A percentile compares a stretch with the other conserved stretches of the same genome.
Conservation (phyloP, 2,329 filamentous ascomycete species). For the Amesomyces nigricolor region DNA sequence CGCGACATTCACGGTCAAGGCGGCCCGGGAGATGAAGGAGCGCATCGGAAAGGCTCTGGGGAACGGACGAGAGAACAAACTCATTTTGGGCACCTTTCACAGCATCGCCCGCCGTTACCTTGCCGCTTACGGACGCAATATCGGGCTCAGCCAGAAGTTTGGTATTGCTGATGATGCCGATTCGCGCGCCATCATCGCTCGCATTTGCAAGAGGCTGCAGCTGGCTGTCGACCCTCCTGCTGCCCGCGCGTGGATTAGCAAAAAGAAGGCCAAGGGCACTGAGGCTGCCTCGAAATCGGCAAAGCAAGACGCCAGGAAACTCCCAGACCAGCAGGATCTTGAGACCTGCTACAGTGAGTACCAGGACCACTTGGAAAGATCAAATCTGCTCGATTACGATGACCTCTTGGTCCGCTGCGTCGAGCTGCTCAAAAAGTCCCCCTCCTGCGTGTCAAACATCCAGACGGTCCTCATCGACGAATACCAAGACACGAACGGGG, state of each 20-base stretch:
- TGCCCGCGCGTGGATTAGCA: constrained; percentile 72
- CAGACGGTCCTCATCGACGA: constrained; percentile 92
- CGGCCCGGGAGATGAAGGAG: constrained; percentile 87
- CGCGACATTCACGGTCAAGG: constrained; percentile 95
- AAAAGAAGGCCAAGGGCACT: constrained; percentile 54
- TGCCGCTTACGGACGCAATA: constrained; percentile 73
- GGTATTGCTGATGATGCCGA: constrained; percentile 85
- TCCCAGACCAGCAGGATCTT: constrained; percentile 50
- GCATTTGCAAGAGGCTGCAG: constrained; percentile 72
- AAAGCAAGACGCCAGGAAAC: constrained; percentile 37
- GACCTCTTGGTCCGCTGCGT: constrained; percentile 82
- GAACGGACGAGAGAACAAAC: constrained; percentile 63
- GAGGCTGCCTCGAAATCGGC: constrained; percentile 30
- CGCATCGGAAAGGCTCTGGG: constrained; percentile 79
- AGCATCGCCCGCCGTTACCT: constrained; percentile 85
- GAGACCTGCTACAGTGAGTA: constrained; percentile 68
- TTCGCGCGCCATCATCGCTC: constrained; percentile 69
- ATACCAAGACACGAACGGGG: constrained; percentile 93
- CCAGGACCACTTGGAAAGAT: constrained; percentile 64
- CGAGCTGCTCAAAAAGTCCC: constrained; percentile 66
- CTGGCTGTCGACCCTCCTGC: constrained; percentile 62
- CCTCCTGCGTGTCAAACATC: constrained; percentile 80
- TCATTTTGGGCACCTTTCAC: constrained; percentile 91
- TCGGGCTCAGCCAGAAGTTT: constrained; percentile 78
- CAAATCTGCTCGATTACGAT: constrained; percentile 89